A percentile compares a stretch with the other conserved stretches of the same genome.
These are phyloP conservation scores for Coffea canephora DNA, from an alignment of 257 asterid genomes.

Conservation along the genomic window DNA sequence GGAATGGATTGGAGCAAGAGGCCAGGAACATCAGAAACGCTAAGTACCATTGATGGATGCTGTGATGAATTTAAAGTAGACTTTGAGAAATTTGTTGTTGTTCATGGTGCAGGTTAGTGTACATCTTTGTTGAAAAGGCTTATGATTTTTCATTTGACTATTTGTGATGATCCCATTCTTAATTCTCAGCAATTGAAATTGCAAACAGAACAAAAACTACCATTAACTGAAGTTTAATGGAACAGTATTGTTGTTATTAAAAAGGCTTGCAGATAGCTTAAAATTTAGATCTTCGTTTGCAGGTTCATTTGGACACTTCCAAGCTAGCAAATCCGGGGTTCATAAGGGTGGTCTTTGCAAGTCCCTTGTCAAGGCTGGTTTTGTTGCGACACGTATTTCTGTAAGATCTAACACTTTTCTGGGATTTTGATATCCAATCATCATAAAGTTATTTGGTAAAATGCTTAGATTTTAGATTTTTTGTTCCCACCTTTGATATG, in stretches of 20 bases:
- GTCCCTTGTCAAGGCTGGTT: constrained; percentile 87
- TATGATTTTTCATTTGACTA: not conserved
- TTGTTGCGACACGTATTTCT: constrained; percentile 96
- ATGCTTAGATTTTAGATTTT: too few species aligned
- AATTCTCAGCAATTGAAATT: not conserved
- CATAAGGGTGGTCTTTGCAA: constrained; percentile 78
- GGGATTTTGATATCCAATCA: not conserved
- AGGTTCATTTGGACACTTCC: constrained; percentile 99
- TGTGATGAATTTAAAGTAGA: constrained; percentile 40
- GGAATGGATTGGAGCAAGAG: constrained; percentile 98
- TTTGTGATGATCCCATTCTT: not conserved
- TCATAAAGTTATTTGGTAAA: not conserved
- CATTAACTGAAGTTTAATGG: not conserved
- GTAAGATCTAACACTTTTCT: constrained; percentile 37
- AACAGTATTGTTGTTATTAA: not conserved
- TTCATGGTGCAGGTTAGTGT: constrained; percentile 90
- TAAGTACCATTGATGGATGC: constrained; percentile 32
- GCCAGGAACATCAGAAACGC: constrained; percentile 55
- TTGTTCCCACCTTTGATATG: not conserved
- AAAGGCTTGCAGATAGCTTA: not conserved
- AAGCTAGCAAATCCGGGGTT: constrained; percentile 93
- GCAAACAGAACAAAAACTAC: not conserved
- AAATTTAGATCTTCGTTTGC: constrained; percentile 11
- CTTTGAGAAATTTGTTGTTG: constrained; percentile 59
- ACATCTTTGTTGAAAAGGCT: not conserved